Evolutionary conservation across 2,329 filamentous ascomycete genomes (phyloP).

Genomic region (Davidsoniella australis): DNA sequence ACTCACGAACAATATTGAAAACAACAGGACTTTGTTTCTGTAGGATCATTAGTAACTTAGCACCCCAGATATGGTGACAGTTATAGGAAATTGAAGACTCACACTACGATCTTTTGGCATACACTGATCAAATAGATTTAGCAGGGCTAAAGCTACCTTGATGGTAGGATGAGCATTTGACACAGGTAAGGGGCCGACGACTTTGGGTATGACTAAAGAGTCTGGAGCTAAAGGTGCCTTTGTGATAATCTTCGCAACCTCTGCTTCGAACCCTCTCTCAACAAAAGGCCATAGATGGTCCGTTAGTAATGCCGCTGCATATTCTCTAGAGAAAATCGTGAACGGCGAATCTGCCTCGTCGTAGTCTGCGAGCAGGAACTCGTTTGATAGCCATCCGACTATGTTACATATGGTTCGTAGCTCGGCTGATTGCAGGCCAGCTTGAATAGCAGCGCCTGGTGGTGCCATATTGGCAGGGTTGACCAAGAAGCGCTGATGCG

Average conservation of each 20-base stretch:
- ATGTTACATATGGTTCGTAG: constrained; percentile 36
- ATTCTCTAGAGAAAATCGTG: constrained; percentile 35
- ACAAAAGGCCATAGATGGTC: constrained; percentile 42
- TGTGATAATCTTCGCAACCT: constrained; percentile 37
- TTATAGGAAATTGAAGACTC: constrained; percentile 18
- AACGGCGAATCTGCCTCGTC: constrained; percentile 41
- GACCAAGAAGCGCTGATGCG: constrained; percentile 31
- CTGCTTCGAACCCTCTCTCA: constrained; percentile 35
- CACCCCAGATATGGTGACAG: constrained; percentile 3
- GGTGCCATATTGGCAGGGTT: constrained; percentile 38
- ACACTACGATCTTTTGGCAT: constrained; percentile 48
- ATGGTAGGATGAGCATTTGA: constrained; percentile 42
- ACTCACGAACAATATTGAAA: constrained; percentile 69
- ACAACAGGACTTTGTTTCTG: constrained; percentile 37
- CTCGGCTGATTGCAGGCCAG: constrained; percentile 29
- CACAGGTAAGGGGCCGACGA: constrained; percentile 30
- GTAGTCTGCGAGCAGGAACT: constrained; percentile 37
- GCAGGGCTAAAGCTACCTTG: constrained; percentile 38
- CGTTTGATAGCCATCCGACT: constrained; percentile 39
- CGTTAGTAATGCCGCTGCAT: constrained; percentile 36
- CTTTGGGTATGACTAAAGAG: constrained; percentile 32
- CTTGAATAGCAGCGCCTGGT: constrained; percentile 32
- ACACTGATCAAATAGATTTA: constrained; percentile 44
- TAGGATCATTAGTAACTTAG: constrained; percentile 14
- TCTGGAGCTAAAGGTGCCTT: constrained; percentile 30